Base-by-base conservation (phyloP, 2,329 filamentous ascomycete genomes). In the Fusarium protoensiforme region DNA sequence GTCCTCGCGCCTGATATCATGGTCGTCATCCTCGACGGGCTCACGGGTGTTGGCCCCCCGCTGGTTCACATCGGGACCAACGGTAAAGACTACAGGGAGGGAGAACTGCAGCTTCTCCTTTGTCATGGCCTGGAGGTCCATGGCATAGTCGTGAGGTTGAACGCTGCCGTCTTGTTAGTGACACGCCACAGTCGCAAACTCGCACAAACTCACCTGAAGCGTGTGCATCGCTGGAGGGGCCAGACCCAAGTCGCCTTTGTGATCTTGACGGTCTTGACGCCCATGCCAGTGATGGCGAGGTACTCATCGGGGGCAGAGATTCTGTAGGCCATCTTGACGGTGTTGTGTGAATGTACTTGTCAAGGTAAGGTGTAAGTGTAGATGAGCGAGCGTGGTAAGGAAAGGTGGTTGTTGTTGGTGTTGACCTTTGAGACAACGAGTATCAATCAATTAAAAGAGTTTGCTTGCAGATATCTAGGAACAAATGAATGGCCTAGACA, bases 81-180 rank as follows among this genome's bases (percentile, higher is more conserved):
- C 92, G 39, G 94, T 96, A 83, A 96, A 96, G 71, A 96, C 93
- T 13, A 94, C 93, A 3, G 94, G 94, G 0, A 96, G 88, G 7
- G 91, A 87, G 80, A 96, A 95, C 72, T 95, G 93, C 4, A 96
- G 87, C 81, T 97, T 97, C 84, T 97, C 94, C 77, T 92, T 90
- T 20, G 94, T 97, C 94, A 97, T 97, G 65, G 94, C 94, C 80
- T 95, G 93, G 2, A 97, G 85, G 65, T 91, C 91, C 87, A 97
- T 93, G 67, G 89, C 90, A 82, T 96, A 96, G 83, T 97, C 94
- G 79, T 94, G 93, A 0, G 93, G 92, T 73, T 92, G 92, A 77
- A 93, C 91, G 70, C 86, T 89, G 3, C 5, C 2, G 4, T 35
- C 2, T 24, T 7, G 41, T 77, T 60, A 76, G 73, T 64, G 9